Percentiles rank a stretch among this genome's conserved stretches.
Conservation (phyloP, 257 asterid genomes). For the Nicotiana knightiana region DNA sequence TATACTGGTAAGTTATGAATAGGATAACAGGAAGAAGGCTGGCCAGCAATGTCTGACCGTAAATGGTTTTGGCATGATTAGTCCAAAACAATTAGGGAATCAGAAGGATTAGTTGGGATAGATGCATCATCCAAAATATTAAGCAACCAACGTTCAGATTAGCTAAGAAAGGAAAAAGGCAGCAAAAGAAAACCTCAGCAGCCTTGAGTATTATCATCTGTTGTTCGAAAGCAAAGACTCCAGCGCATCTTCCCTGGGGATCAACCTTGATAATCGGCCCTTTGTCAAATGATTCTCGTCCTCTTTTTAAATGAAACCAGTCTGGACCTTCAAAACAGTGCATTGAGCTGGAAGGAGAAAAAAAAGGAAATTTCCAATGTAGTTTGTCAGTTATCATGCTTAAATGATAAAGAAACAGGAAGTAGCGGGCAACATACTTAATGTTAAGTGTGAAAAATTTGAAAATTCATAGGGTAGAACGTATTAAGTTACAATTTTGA, state of each 20-base stretch:
- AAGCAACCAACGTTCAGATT: neutral
- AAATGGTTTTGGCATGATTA: neutral
- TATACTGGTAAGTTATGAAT: neutral
- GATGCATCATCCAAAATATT: neutral
- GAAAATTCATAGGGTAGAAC: neutral
- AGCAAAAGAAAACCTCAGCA: slow-evolving; percentile 62
- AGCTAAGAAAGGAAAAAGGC: neutral
- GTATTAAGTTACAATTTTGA: neutral
- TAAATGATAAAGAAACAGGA: neutral
- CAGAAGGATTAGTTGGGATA: neutral
- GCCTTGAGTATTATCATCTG: slow-evolving; percentile 96
- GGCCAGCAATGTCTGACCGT: neutral
- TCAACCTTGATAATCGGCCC: slow-evolving; percentile 91
- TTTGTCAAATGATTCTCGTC: slow-evolving; percentile 72
- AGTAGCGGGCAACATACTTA: neutral
- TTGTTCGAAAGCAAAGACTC: slow-evolving; percentile 70
- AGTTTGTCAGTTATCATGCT: neutral
- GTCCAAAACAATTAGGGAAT: neutral
- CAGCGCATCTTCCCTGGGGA: slow-evolving; percentile 91
- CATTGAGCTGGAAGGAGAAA: slow-evolving; percentile 67
- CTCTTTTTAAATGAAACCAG: slow-evolving; percentile 85
- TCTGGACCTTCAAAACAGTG: slow-evolving; percentile 99
- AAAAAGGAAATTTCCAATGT: slow-evolving; percentile 8
- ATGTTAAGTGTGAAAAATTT: neutral
- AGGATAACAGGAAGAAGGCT: neutral